Percentiles rank a stretch among this genome's conserved stretches.
Conservation (phyloP, 768 basidiomycete genomes). For the Paxillus ammoniavirescens region DNA sequence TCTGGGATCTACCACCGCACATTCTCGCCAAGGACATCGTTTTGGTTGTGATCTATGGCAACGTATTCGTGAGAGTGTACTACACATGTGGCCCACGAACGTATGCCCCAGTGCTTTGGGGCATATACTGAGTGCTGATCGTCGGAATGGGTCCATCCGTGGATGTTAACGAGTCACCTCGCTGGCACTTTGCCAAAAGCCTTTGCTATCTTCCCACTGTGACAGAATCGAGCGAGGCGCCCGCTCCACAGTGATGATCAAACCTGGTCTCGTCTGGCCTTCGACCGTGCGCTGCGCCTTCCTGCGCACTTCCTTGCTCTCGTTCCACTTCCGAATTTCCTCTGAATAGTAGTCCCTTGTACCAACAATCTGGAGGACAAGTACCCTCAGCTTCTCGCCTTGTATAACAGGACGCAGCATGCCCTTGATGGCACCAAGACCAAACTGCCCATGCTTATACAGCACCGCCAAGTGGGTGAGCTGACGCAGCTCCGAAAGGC, state of each 20-base stretch:
- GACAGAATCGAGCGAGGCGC: conserved; percentile 7
- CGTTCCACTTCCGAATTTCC: conserved; percentile 11
- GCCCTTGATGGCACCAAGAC: background rate
- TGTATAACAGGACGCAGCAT: conserved; percentile 9
- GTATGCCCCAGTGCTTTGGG: too few relatives aligned
- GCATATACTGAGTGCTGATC: too few relatives aligned
- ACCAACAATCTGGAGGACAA: conserved; percentile 11
- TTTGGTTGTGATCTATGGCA: too few relatives aligned
- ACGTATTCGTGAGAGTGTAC: too few relatives aligned
- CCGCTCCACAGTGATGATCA: background rate
- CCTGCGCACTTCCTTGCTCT: background rate
- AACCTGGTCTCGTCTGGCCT: background rate
- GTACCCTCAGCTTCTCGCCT: conserved; percentile 1
- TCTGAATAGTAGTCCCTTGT: conserved; percentile 2
- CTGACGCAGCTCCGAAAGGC: conserved; percentile 8
- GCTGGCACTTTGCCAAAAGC: conserved; percentile 8
- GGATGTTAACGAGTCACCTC: background rate
- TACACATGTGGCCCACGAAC: too few relatives aligned
- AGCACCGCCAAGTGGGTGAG: conserved; percentile 18
- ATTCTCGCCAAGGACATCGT: too few relatives aligned
- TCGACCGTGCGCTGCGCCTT: background rate
- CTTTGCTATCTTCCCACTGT: conserved; percentile 7
- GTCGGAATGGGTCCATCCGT: too few relatives aligned
- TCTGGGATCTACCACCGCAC: background rate
- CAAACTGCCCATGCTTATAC: conserved; percentile 1